Percentiles rank a stretch among this genome's conserved stretches.
These are phyloP conservation scores for Metschnikowia similis DNA, from an alignment of 805 yeast genomes.

Conservation along the genomic window DNA sequence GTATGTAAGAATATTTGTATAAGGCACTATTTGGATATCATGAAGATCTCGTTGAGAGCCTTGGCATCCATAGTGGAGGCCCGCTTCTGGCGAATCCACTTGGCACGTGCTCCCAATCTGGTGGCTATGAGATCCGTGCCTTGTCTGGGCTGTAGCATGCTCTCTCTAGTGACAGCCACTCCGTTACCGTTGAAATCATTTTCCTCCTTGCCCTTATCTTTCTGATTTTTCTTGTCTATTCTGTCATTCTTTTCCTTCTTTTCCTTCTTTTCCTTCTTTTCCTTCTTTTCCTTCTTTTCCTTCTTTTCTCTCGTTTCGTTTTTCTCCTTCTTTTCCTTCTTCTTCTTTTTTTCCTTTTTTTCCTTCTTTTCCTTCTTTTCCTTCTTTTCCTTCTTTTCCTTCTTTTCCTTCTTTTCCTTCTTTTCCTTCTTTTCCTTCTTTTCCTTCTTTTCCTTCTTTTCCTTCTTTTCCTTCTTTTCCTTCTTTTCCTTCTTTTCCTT, in stretches of 20 bases:
- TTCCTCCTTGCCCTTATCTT: slow-evolving; percentile 21
- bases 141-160: slow-evolving; percentile 22
- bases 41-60: slow-evolving; percentile 87
- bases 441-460: slow-evolving; percentile 10
- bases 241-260: slow-evolving; percentile 2
- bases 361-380: slow-evolving; percentile 33
- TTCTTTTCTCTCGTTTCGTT: neutral
- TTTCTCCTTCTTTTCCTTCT: slow-evolving; percentile 17
- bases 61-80: slow-evolving; percentile 88
- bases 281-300: slow-evolving; percentile 5
- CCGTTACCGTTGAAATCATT: slow-evolving; percentile 16
- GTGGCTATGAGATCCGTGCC: slow-evolving; percentile 24
- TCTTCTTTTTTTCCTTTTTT: slow-evolving; percentile 18
- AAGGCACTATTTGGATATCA: slow-evolving; percentile 55
- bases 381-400: slow-evolving; percentile 16
- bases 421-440: neutral
- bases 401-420: slow-evolving; percentile 6
- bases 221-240: slow-evolving; percentile 5
- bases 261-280: slow-evolving; percentile 9
- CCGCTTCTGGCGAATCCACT: slow-evolving; percentile 84
- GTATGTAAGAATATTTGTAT: neutral
- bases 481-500: slow-evolving; percentile 21
- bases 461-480: slow-evolving; percentile 16
- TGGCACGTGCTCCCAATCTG: slow-evolving; percentile 63
- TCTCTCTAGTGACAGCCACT: slow-evolving; percentile 27